phyloP scores from a whole-genome alignment of 257 asterid genomes.

The Datura wrightii region DNA sequence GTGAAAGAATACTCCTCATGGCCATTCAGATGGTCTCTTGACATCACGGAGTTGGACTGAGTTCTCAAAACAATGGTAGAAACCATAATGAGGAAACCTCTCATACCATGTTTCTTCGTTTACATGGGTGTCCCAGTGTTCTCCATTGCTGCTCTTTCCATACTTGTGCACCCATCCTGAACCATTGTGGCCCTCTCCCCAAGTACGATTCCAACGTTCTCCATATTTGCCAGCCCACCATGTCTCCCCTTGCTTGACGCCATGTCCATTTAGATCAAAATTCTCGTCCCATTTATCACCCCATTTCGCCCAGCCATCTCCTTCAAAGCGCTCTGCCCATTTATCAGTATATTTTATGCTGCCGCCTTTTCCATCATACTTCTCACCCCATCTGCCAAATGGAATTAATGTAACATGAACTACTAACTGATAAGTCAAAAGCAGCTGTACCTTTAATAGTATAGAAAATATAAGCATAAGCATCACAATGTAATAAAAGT shows the following conservation, averaged over 20 bases:
- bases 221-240: conserved; percentile 96
- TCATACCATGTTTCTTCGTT: conserved; percentile 92
- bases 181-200: conserved; percentile 98
- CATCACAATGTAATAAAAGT: background rate
- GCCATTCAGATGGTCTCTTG: conserved; percentile 75
- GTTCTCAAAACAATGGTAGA: conserved; percentile 92
- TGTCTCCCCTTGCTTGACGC: conserved; percentile 93
- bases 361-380: conserved; percentile 88
- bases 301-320: conserved; percentile 95
- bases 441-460: background rate
- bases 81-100: conserved; percentile 83
- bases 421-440: background rate
- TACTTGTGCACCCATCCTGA: conserved; percentile 98
- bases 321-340: conserved; percentile 94
- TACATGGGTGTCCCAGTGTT: conserved; percentile 92
- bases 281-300: conserved; percentile 98
- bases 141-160: conserved; percentile 96
- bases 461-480: background rate
- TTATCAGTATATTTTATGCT: conserved; percentile 90
- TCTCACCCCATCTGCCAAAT: conserved; percentile 89
- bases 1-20: conserved; percentile 25
- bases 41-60: conserved; percentile 76
- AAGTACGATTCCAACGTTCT: conserved; percentile 90
- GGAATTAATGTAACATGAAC: background rate
- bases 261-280: conserved; percentile 54